Conservation (phyloP, 371 early-diverging fungal species). For the Mucor lusitanicus region DNA sequence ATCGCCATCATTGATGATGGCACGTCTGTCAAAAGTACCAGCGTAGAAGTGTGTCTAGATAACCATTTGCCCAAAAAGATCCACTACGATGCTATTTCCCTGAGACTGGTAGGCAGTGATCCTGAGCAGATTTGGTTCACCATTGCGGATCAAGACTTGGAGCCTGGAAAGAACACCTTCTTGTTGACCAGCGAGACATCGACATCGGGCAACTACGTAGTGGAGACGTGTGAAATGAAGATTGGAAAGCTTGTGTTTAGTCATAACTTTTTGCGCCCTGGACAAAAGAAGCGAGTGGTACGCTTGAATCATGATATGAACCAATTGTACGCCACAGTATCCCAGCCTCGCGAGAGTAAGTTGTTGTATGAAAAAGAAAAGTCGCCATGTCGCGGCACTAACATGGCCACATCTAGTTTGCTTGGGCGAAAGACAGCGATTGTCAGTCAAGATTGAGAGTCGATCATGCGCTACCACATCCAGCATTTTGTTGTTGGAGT, state of each 20-base stretch:
- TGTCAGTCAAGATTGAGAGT: conserved; percentile 38
- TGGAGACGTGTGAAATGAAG: conserved; percentile 62
- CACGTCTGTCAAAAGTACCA: conserved; percentile 60
- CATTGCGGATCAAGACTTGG: conserved; percentile 41
- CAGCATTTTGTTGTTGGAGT: conserved; percentile 32
- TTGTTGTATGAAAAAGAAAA: neutral
- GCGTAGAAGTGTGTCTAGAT: conserved; percentile 59
- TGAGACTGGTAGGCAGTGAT: conserved; percentile 63
- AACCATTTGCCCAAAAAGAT: conserved; percentile 64
- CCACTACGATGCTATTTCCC: conserved; percentile 49
- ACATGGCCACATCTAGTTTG: conserved; percentile 26
- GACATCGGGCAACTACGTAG: conserved; percentile 65
- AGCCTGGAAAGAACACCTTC: conserved; percentile 69
- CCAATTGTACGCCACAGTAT: conserved; percentile 29
- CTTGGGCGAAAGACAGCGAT: conserved; percentile 45
- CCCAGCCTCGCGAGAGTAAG: conserved; percentile 48
- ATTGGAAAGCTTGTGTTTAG: conserved; percentile 60
- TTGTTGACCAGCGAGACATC: conserved; percentile 66
- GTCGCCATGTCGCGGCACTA: too few species aligned
- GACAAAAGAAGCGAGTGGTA: conserved; percentile 58
- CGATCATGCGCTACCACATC: conserved; percentile 18
- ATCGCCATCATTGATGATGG: conserved; percentile 60
- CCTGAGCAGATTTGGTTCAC: conserved; percentile 56
- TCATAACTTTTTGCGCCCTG: conserved; percentile 65
- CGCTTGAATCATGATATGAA: conserved; percentile 56